phyloP scores from a whole-genome alignment of 352 stramenopile species.

The Phytophthora hibernalis region DNA sequence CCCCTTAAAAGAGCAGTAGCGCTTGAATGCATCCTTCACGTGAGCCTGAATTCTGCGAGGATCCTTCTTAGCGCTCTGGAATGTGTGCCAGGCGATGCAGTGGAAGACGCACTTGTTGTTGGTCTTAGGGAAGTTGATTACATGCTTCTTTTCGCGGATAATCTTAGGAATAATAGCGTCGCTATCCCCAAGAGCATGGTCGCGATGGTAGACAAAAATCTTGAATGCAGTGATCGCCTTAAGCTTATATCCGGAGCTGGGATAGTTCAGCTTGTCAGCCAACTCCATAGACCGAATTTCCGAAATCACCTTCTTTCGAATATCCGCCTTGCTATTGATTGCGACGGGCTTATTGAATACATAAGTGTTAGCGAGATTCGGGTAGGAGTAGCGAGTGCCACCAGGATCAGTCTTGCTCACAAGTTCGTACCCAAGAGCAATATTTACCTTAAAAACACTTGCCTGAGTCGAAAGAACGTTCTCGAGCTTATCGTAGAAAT shows the following conservation, averaged over 20 bases:
- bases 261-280: slow-evolving; percentile 12
- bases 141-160: slow-evolving; percentile 26
- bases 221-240: slow-evolving; percentile 11
- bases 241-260: slow-evolving; percentile 1
- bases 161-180: slow-evolving; percentile 26
- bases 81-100: too few relatives aligned
- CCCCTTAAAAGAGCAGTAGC: background rate
- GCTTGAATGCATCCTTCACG: too few relatives aligned
- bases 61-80: slow-evolving; percentile 8
- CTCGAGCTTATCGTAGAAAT: slow-evolving; percentile 17
- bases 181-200: slow-evolving; percentile 24
- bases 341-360: too few relatives aligned
- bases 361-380: too few relatives aligned
- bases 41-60: too few relatives aligned
- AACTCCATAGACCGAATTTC: slow-evolving; percentile 18
- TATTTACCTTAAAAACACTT: slow-evolving; percentile 5
- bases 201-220: slow-evolving; percentile 20
- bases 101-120: slow-evolving; percentile 16
- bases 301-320: slow-evolving; percentile 16
- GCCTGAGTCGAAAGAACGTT: slow-evolving; percentile 22
- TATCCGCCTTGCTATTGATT: slow-evolving; percentile 12
- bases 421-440: too few relatives aligned
- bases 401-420: too few relatives aligned
- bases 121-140: slow-evolving; percentile 37
- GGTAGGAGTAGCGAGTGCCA: too few relatives aligned